phyloP scores from a whole-genome alignment of 108 stramenopile genomes.

The Craspedostauros australis region DNA sequence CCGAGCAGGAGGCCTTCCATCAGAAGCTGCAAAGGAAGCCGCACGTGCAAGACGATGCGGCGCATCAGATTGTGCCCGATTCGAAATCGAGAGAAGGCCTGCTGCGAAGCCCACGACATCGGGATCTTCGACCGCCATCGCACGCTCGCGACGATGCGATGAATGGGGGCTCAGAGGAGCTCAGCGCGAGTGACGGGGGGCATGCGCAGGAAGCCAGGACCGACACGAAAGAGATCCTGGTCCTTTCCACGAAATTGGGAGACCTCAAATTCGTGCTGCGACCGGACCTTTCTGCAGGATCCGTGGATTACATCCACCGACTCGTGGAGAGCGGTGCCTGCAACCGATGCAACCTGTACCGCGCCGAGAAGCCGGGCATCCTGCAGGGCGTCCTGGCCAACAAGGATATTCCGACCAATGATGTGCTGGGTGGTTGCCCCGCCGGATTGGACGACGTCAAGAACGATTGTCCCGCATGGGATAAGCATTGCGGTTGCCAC shows the following conservation, averaged over 20 bases:
- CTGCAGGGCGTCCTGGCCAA: conserved; percentile 57
- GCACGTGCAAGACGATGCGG: too few species aligned
- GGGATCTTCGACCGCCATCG: too few species aligned
- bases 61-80: too few species aligned
- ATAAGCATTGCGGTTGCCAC: conserved; percentile 64
- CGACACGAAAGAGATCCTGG: conserved; percentile 4
- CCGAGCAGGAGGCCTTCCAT: too few species aligned
- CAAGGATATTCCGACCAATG: conserved; percentile 10
- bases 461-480: conserved; percentile 53
- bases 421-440: conserved; percentile 47
- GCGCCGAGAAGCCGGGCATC: conserved; percentile 59
- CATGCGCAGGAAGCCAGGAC: too few species aligned
- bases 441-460: conserved; percentile 10
- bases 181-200: too few species aligned
- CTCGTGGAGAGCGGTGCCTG: conserved; percentile 39
- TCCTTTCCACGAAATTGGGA: conserved; percentile 28
- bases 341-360: conserved; percentile 62
- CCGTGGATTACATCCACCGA: conserved; percentile 49
- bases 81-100: too few species aligned
- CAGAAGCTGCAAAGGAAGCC: too few species aligned
- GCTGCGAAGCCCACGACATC: too few species aligned
- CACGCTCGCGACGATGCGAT: too few species aligned
- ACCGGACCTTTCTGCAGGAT: conserved; percentile 44
- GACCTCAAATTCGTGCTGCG: conserved; percentile 44
- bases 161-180: too few species aligned